Base-by-base conservation (phyloP, 306 rosid genomes). In the Ormosia emarginata region DNA sequence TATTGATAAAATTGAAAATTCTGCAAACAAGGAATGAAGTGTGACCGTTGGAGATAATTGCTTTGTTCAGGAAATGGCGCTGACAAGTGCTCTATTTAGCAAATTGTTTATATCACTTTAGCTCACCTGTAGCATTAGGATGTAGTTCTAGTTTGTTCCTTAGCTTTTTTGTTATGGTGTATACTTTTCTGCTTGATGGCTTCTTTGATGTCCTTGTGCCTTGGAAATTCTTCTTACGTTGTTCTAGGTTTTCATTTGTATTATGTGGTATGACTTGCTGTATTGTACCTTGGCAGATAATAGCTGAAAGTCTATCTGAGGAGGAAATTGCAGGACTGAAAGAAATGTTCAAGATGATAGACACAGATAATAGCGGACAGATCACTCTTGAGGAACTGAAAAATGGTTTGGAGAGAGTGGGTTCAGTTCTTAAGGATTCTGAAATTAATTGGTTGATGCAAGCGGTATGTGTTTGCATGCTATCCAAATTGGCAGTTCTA, bases 301-400 rank as follows among this genome's bases (percentile, higher is more conserved):
- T 95, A 75, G 98, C 99, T 37, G 99, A 95, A 85, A 92, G 70
- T 69, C 80, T 95, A 40, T 93, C 98, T 4, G 99, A 92, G 84
- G 99, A 95, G 80, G 99, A 95, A 91, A 95, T 95, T 52, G 99
- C 86, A 8, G 99, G 99, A 50, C 79, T 95, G 80, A 95, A 85
- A 82, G 97, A 92, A 85, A 95, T 95, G 99, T 95, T 95, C 90
- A 90, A 71, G 89, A 93, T 90, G 97, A 93, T 95, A 64, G 98
- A 95, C 74, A 9, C 92, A 6, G 99, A 95, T 89, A 91, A 86
- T 15, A 95, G 99, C 47, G 99, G 98, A 47, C 93, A 92, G 43
- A 93, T 95, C 79, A 87, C 91, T 67, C 91, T 93, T 2, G 99
- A 95, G 88, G 98, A 95, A 80, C 85, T 95, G 75, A 93, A 90